A percentile compares a stretch with the other conserved stretches of the same genome.
Evolutionary conservation across 164 flowering plant genomes (phyloP).

Genomic region (Umbellularia californica): DNA sequence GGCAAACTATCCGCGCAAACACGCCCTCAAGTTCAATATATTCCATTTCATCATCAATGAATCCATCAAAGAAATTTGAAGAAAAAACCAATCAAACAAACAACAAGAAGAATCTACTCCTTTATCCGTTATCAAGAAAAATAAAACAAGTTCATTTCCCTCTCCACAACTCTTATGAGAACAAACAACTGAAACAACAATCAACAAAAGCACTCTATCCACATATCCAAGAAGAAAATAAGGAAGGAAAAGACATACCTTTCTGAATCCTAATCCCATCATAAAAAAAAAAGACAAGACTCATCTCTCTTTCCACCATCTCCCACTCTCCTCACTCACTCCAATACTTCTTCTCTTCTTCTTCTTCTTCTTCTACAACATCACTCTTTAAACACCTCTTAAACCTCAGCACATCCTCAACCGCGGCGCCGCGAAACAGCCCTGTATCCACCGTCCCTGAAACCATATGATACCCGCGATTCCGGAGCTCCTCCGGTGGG

Average conservation of each 20-base stretch:
- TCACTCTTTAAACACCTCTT: slow-evolving; percentile 37
- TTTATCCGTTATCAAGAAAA: no score
- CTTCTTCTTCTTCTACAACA: slow-evolving; percentile 26
- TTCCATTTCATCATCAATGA: no score
- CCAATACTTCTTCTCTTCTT: slow-evolving; percentile 47
- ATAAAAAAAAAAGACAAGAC: neutral
- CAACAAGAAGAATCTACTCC: no score
- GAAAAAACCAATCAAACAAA: no score
- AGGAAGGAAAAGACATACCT: neutral
- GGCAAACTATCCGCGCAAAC: no score
- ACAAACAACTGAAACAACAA: no score
- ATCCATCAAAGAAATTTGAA: no score
- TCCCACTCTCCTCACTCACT: slow-evolving; percentile 37
- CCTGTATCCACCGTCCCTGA: slow-evolving; percentile 77
- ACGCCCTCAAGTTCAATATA: no score
- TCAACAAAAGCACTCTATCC: neutral
- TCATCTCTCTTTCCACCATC: neutral
- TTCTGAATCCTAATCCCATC: neutral
- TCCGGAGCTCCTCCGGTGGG: slow-evolving; percentile 38
- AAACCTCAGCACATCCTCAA: slow-evolving; percentile 50
- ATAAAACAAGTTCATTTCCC: no score
- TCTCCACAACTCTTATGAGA: no score
- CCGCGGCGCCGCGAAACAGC: slow-evolving; percentile 60
- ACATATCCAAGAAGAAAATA: neutral
- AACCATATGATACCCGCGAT: slow-evolving; percentile 76